Evolutionary conservation across 805 yeast species (phyloP).

Genomic region (Priceomyces melissophilus): DNA sequence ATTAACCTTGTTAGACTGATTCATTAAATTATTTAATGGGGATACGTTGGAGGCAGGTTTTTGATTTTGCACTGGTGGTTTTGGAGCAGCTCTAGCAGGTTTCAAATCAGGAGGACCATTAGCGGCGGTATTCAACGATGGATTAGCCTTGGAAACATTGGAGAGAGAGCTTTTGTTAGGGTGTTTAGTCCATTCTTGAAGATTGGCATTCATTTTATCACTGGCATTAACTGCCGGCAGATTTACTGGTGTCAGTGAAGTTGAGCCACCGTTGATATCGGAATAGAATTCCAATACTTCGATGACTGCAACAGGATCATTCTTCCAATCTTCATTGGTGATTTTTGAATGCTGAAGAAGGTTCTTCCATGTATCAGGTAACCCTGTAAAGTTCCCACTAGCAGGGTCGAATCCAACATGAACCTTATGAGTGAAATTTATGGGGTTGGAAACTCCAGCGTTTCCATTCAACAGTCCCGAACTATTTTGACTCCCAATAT

Average conservation of each 20-base stretch:
- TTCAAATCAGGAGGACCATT: conserved; percentile 17
- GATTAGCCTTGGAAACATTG: conserved; percentile 2
- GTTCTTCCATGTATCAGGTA: conserved; percentile 57
- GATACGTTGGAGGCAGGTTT: conserved; percentile 18
- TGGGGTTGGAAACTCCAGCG: conserved; percentile 78
- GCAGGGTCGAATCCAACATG: conserved; percentile 86
- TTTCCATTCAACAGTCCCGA: conserved; percentile 19
- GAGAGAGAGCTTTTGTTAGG: conserved; percentile 10
- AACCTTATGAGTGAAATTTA: conserved; percentile 91
- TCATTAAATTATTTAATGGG: conserved; percentile 33
- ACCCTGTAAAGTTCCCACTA: conserved; percentile 53
- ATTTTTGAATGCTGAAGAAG: conserved; percentile 56
- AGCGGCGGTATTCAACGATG: conserved; percentile 3
- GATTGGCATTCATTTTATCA: conserved; percentile 8
- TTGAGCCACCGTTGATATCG: conserved; percentile 42
- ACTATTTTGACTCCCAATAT: conserved; percentile 24
- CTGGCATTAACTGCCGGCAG: conserved; percentile 21
- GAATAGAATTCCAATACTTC: conserved; percentile 57
- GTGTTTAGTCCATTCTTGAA: conserved; percentile 43
- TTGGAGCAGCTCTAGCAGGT: conserved; percentile 40
- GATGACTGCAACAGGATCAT: conserved; percentile 62
- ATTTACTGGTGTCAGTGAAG: conserved; percentile 24
- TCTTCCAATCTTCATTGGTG: conserved; percentile 59
- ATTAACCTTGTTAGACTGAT: conserved; percentile 13
- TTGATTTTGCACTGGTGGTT: conserved; percentile 30